Conservation (phyloP, 345 rosid species). For the Anacardium occidentale region DNA sequence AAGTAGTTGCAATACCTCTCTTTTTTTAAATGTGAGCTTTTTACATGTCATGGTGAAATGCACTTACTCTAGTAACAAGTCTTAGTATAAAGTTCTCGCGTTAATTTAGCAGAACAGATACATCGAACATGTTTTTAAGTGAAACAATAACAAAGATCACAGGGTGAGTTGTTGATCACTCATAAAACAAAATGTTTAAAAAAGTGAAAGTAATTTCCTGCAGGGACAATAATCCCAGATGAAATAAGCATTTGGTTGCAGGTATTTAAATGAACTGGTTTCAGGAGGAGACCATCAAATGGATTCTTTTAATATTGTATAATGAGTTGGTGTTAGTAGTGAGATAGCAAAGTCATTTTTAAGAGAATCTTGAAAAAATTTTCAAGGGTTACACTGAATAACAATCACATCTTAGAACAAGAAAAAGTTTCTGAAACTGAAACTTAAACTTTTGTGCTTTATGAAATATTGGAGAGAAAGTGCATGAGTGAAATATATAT, state of each 20-base stretch:
- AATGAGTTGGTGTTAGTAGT: background rate
- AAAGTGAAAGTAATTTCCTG: too few relatives aligned
- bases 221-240: background rate
- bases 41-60: background rate
- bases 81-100: background rate
- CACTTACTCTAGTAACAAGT: background rate
- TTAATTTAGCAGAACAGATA: too few relatives aligned
- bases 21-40: background rate
- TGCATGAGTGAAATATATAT: background rate
- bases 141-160: background rate
- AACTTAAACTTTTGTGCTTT: conserved; percentile 13
- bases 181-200: background rate
- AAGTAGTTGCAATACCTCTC: background rate
- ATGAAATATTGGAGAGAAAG: background rate
- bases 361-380: conserved; percentile 18
- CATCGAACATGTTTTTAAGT: background rate
- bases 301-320: background rate
- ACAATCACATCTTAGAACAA: conserved; percentile 1
- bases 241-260: background rate
- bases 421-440: conserved; percentile 18
- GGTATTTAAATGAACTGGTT: background rate
- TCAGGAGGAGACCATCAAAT: background rate
- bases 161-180: background rate
- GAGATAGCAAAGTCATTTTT: background rate
- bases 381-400: conserved; percentile 8